A percentile compares a stretch with the other conserved stretches of the same genome.
phyloP scores from a whole-genome alignment of 495 filamentous ascomycete genomes.

The Neurospora intermedia region DNA sequence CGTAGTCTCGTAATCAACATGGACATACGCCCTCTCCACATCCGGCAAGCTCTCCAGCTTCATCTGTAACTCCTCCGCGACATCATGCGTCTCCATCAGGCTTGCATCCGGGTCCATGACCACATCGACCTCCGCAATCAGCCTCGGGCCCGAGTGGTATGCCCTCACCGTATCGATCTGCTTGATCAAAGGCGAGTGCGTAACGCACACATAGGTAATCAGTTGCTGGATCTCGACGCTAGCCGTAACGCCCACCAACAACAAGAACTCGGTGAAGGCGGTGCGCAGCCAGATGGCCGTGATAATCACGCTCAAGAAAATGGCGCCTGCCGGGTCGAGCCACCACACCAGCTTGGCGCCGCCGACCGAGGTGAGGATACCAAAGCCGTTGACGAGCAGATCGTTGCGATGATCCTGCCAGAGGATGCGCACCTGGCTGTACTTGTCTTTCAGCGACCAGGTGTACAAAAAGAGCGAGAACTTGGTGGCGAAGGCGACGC shows the following conservation, averaged over 20 bases:
- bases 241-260: constrained; percentile 82
- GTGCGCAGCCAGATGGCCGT: constrained; percentile 70
- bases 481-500: constrained; percentile 75
- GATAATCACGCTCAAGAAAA: constrained; percentile 69
- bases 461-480: constrained; percentile 81
- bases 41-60: constrained; percentile 89
- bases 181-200: constrained; percentile 67
- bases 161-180: constrained; percentile 91
- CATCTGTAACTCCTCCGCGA: constrained; percentile 87
- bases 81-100: constrained; percentile 76
- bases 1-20: constrained; percentile 93
- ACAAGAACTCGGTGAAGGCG: constrained; percentile 79
- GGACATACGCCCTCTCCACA: constrained; percentile 91
- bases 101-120: constrained; percentile 65
- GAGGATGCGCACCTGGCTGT: constrained; percentile 79
- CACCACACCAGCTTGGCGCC: constrained; percentile 86
- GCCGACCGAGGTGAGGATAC: constrained; percentile 78
- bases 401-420: constrained; percentile 91
- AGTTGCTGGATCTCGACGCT: constrained; percentile 79
- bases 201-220: constrained; percentile 95
- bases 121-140: constrained; percentile 84
- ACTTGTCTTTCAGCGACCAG: constrained; percentile 78
- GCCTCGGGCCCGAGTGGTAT: constrained; percentile 80
- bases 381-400: constrained; percentile 81
- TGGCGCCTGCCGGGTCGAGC: constrained; percentile 89